Evolutionary conservation across 257 asterid species (phyloP).

Genomic region (Solanum sejunctum): DNA sequence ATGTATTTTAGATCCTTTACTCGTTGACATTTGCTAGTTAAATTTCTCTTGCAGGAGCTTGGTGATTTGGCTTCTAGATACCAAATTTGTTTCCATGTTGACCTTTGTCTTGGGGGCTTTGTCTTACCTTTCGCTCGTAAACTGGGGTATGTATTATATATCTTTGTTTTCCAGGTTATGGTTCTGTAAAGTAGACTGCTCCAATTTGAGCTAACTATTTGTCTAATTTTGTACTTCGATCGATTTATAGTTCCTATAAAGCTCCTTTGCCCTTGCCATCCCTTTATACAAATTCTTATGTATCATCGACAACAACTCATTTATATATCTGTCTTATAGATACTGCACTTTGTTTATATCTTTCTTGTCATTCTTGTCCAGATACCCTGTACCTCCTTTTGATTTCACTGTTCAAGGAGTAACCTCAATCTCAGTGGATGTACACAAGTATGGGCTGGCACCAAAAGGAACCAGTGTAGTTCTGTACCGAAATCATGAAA

Average conservation of each 20-base stretch:
- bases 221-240: neutral
- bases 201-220: neutral
- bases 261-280: neutral
- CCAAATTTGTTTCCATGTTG: constrained; percentile 85
- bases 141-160: constrained; percentile 60
- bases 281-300: neutral
- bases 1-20: neutral
- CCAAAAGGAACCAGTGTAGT: constrained; percentile 99
- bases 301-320: neutral
- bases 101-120: constrained; percentile 97
- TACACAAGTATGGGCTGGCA: constrained; percentile 97
- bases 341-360: neutral
- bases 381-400: constrained; percentile 88
- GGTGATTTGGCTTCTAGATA: constrained; percentile 65
- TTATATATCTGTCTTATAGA: neutral
- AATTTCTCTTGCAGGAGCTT: constrained; percentile 57
- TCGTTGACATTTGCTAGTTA: neutral
- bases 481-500: constrained; percentile 66
- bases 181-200: neutral
- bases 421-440: constrained; percentile 92
- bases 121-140: constrained; percentile 96
- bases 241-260: neutral
- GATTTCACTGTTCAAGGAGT: constrained; percentile 93
- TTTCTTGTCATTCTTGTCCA: constrained; percentile 10
- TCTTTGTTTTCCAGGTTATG: neutral